A percentile compares a stretch with the other conserved stretches of the same genome.
Conservation (phyloP, 2,329 filamentous ascomycete genomes). For the Aspergillus neoniger region DNA sequence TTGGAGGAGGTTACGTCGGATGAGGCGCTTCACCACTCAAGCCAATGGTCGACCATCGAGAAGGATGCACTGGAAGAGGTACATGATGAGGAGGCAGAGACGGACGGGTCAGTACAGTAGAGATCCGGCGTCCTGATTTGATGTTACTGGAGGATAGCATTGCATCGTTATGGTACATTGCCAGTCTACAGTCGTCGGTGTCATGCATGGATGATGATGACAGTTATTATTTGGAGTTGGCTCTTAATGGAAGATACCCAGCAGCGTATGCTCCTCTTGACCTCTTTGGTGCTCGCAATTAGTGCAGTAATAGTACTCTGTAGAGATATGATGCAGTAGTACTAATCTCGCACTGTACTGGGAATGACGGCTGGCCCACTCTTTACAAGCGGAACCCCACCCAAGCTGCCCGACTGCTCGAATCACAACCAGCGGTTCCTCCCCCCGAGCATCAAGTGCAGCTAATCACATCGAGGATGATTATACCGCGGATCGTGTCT, state of each 20-base stretch:
- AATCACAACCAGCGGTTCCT: not conserved
- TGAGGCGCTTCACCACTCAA: conserved; percentile 39
- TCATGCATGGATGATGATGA: not conserved
- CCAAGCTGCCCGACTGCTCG: not conserved
- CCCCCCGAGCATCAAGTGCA: not conserved
- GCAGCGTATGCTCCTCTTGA: not conserved
- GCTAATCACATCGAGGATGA: conserved; percentile 7
- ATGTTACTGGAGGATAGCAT: not conserved
- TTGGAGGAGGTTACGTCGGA: conserved; percentile 34
- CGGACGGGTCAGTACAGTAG: not conserved
- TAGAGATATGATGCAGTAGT: not conserved
- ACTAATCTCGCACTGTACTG: not conserved
- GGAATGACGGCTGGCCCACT: not conserved
- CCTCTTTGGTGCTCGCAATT: not conserved
- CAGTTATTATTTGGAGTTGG: not conserved
- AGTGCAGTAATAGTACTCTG: not conserved
- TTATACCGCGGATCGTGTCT: conserved; percentile 10
- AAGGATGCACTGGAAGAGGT: conserved; percentile 28
- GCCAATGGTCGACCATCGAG: conserved; percentile 41
- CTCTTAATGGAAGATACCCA: conserved; percentile 12
- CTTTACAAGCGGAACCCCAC: not conserved
- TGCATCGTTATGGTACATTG: not conserved
- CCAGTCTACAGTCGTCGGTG: not conserved
- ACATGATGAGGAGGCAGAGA: conserved; percentile 3
- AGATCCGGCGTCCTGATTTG: not conserved